phyloP scores from a whole-genome alignment of 352 stramenopile genomes.

The Phytophthora ohioensis region DNA sequence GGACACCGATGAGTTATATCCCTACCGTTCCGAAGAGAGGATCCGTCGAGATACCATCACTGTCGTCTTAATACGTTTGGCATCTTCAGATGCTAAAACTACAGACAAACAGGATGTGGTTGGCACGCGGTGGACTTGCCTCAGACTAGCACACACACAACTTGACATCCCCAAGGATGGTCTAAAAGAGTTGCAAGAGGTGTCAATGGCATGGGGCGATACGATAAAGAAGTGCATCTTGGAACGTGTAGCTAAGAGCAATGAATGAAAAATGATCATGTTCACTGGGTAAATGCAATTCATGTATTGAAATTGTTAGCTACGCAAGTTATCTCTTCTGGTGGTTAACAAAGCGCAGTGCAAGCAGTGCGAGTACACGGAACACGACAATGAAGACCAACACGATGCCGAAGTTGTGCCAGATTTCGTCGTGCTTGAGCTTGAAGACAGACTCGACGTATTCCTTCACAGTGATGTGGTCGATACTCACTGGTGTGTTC shows the following conservation, averaged over 20 bases:
- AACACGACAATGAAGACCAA: conserved; percentile 47
- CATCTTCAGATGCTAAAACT: background rate
- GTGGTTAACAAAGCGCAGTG: conserved; percentile 56
- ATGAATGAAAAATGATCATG: conserved; percentile 3
- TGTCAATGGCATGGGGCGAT: conserved; percentile 28
- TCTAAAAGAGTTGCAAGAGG: conserved; percentile 26
- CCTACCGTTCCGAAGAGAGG: conserved; percentile 38
- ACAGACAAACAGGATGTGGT: conserved; percentile 20
- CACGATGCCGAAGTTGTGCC: conserved; percentile 43
- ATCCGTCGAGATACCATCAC: conserved; percentile 43
- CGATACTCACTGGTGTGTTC: conserved; percentile 18
- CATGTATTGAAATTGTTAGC: background rate
- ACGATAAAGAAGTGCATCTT: conserved; percentile 35
- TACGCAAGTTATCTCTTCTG: conserved; percentile 36
- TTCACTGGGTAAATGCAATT: background rate
- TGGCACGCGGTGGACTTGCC: conserved; percentile 30
- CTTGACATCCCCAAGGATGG: conserved; percentile 23
- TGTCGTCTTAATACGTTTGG: conserved; percentile 11
- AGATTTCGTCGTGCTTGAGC: conserved; percentile 52
- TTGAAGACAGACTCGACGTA: conserved; percentile 53
- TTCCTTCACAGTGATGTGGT: conserved; percentile 44
- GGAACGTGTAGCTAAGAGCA: conserved; percentile 12
- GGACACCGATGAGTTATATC: conserved; percentile 49
- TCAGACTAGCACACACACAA: conserved; percentile 16
- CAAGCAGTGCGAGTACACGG: conserved; percentile 40